phyloP scores from a whole-genome alignment of 2,329 filamentous ascomycete species.

The Fulvia fulva region DNA sequence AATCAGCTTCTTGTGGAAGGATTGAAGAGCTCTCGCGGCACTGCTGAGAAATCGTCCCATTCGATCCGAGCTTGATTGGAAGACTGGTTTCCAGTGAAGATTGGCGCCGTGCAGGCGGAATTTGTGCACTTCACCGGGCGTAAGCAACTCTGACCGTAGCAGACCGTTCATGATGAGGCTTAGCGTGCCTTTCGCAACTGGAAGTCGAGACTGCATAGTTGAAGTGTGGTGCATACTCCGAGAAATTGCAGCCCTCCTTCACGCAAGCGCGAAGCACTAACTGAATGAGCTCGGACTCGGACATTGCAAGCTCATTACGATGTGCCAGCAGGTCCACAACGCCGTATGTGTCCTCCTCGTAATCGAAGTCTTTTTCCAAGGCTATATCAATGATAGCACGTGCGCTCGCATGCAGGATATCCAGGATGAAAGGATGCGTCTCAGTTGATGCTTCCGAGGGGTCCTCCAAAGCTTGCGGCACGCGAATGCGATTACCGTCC shows the following conservation, averaged over 20 bases:
- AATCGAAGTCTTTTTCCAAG: background rate
- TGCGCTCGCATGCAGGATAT: constrained; percentile 4
- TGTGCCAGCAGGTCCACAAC: constrained; percentile 2
- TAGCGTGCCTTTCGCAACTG: background rate
- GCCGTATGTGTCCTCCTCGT: background rate
- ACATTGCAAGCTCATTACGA: constrained; percentile 1
- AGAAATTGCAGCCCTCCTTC: background rate
- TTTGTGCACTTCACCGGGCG: background rate
- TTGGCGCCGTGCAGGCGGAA: background rate
- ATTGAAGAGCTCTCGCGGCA: background rate
- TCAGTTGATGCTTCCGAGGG: background rate
- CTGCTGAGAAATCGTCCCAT: constrained; percentile 3
- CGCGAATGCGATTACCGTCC: constrained; percentile 5
- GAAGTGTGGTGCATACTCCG: background rate
- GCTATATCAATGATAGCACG: background rate
- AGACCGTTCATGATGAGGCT: constrained; percentile 1
- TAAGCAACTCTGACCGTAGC: background rate
- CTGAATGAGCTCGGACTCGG: constrained; percentile 5
- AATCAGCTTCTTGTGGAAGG: constrained; percentile 6
- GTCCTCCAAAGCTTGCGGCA: constrained; percentile 5
- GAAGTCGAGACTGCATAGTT: constrained; percentile 4
- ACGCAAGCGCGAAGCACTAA: background rate
- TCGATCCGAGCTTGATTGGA: background rate
- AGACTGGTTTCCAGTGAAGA: constrained; percentile 6
- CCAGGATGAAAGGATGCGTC: background rate